A percentile compares a stretch with the other conserved stretches of the same genome.
phyloP scores from a whole-genome alignment of 345 rosid genomes.

The Citrus cavaleriei region DNA sequence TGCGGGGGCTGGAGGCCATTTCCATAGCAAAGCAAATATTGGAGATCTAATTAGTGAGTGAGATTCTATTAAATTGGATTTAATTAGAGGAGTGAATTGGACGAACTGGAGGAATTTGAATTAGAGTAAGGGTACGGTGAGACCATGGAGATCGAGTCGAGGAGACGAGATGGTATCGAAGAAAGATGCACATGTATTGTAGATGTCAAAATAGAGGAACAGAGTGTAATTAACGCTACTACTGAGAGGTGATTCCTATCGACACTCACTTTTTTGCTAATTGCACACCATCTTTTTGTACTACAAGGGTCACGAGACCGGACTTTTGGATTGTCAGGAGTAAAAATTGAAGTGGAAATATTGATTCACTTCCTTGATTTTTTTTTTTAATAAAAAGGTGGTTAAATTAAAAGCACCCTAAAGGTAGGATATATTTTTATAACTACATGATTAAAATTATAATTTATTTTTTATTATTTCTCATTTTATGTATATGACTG shows the following conservation, averaged over 20 bases:
- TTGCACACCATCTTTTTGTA: background rate
- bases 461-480: background rate
- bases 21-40: constrained; percentile 9
- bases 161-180: background rate
- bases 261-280: background rate
- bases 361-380: background rate
- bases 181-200: constrained; percentile 1
- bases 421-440: fast-evolving
- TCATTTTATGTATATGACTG: no score
- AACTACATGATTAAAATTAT: no score
- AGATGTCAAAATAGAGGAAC: background rate
- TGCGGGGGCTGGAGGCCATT: constrained; percentile 66
- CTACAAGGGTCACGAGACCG: background rate
- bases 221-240: constrained; percentile 8
- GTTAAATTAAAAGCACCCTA: no score
- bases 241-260: background rate
- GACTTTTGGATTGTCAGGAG: background rate
- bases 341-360: background rate
- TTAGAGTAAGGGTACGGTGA: background rate
- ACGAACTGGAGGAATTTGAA: background rate
- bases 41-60: constrained; percentile 3
- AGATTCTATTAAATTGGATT: background rate
- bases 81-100: background rate
- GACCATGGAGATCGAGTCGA: background rate
- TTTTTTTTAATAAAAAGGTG: background rate